Percentiles rank a stretch among this genome's conserved stretches.
Conservation (phyloP, 441 rosid species). For the Isatis lusitanica region DNA sequence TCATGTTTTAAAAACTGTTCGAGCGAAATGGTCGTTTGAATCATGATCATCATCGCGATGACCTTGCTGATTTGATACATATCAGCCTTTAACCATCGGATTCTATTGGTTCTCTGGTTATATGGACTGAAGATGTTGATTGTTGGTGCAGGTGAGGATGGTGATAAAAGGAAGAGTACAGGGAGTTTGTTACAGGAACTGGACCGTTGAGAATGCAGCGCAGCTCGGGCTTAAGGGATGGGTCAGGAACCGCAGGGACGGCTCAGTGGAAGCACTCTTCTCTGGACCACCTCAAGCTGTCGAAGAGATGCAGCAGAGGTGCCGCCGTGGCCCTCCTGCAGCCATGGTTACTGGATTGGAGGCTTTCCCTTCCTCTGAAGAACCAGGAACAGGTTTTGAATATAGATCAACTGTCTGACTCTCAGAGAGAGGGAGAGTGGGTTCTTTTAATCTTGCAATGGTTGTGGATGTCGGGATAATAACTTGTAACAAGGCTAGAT, state of each 20-base stretch:
- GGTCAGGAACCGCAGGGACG: constrained; percentile 88
- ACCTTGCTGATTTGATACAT: background rate
- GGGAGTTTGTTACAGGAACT: constrained; percentile 85
- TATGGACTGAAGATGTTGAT: background rate
- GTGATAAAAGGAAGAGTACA: constrained; percentile 86
- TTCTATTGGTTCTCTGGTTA: background rate
- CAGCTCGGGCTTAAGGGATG: constrained; percentile 80
- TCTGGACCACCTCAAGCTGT: constrained; percentile 64
- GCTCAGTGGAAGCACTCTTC: constrained; percentile 87
- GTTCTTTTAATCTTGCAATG: background rate
- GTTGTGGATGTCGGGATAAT: background rate
- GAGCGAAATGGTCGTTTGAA: background rate
- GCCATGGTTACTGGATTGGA: constrained; percentile 76
- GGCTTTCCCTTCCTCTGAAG: constrained; percentile 68
- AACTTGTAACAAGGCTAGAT: constrained; percentile 1
- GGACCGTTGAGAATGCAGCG: constrained; percentile 80
- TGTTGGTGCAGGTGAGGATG: constrained; percentile 59
- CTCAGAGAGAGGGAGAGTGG: background rate
- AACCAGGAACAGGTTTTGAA: constrained; percentile 66
- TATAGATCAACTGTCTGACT: constrained; percentile 59
- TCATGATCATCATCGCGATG: background rate
- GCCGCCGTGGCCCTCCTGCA: constrained; percentile 77
- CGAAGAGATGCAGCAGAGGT: constrained; percentile 81
- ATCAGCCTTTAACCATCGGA: background rate
- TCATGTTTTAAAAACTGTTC: background rate